Evolutionary conservation across 176 grass and related monocot genomes (phyloP), one percentile per base, ranked within the genome.

Genomic region (Aegilops bicornis): DNA sequence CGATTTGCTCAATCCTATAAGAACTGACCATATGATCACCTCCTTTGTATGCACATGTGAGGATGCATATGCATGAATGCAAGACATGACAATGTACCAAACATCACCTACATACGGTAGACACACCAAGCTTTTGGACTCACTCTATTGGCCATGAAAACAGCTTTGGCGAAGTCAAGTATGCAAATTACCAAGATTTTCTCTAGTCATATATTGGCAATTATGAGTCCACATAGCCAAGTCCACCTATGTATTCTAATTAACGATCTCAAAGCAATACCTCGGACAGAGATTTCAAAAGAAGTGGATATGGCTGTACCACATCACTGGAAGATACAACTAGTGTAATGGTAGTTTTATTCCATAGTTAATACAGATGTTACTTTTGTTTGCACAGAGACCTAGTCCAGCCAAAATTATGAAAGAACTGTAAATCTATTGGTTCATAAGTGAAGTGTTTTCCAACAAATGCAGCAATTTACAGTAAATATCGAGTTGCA

Each of bases 341-440:
- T 85, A 14, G 60, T 77, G 82, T 79, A 75, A 86, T 77, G 33
- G 29, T 82, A 71, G 50, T 82, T 82, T 77, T 45, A 77, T 83
- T 70, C 31, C 36, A 70, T 76, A 20, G 33, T 63, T 20, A 45
- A 40, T 80, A 31, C 15, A 52, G 4, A 19, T 65, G 17, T 60
- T 81, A 75, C 59, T 59, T 85, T 14, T 85, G 65, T 72, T 79
- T 33, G 32, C 22, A 64, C 36, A 7, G 43, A 52, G 47, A 65
- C 67, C 47, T 73, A 59, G 43, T 80, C 56, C 32, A 84, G 12
- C 20, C 16, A 73, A 54, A 79, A 79, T 43, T 62, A 82, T 79
- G 23, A 33, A 70, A 73, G 59, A 56, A 73, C 56, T 22, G 15
- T 39, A 66, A 73, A 64, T 83, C 19, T 59, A 67, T 58, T 22